These are phyloP conservation scores for Warburgia ugandensis DNA, from an alignment of 164 flowering plant species.

Conservation along the genomic window DNA sequence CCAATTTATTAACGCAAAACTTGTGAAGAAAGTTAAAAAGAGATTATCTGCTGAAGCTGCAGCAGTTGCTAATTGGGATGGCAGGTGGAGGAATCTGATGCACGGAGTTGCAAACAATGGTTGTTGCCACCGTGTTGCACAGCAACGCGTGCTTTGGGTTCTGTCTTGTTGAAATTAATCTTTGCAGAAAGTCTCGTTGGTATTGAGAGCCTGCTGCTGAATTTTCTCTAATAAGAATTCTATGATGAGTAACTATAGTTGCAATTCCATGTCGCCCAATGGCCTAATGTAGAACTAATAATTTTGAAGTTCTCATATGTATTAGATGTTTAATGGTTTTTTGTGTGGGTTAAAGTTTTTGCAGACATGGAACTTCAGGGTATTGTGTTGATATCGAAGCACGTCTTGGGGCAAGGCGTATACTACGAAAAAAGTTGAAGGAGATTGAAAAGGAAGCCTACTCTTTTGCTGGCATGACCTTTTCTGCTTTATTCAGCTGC, in stretches of 20 bases:
- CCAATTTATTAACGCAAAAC: too few relatives aligned
- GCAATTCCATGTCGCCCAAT: too few relatives aligned
- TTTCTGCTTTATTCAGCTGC: slow-evolving; percentile 74
- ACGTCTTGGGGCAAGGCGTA: slow-evolving; percentile 63
- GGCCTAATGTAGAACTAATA: too few relatives aligned
- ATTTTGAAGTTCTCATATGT: too few relatives aligned
- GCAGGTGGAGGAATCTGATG: slow-evolving; percentile 97
- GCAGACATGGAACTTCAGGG: slow-evolving; percentile 97
- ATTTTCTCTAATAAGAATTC: too few relatives aligned
- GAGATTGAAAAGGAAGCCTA: slow-evolving; percentile 81
- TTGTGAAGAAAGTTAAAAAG: slow-evolving; percentile 73
- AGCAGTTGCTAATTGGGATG: slow-evolving; percentile 77
- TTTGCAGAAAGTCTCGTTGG: slow-evolving; percentile 63
- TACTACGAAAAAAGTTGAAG: slow-evolving; percentile 58
- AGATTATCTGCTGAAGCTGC: slow-evolving; percentile 75
- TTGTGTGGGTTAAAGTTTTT: slow-evolving; percentile 69
- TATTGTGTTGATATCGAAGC: slow-evolving; percentile 91
- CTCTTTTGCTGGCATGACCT: slow-evolving; percentile 72
- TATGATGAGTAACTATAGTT: too few relatives aligned
- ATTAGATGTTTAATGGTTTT: too few relatives aligned
- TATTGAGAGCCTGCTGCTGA: slow-evolving; percentile 77
- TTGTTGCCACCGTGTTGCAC: slow-evolving; percentile 93
- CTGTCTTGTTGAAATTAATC: slow-evolving; percentile 79
- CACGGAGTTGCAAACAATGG: slow-evolving; percentile 95
- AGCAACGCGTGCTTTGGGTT: slow-evolving; percentile 60